Percentiles rank a stretch among this genome's conserved stretches.
Evolutionary conservation across 2,329 filamentous ascomycete genomes (phyloP).

Genomic region (Sporothrix inflata): DNA sequence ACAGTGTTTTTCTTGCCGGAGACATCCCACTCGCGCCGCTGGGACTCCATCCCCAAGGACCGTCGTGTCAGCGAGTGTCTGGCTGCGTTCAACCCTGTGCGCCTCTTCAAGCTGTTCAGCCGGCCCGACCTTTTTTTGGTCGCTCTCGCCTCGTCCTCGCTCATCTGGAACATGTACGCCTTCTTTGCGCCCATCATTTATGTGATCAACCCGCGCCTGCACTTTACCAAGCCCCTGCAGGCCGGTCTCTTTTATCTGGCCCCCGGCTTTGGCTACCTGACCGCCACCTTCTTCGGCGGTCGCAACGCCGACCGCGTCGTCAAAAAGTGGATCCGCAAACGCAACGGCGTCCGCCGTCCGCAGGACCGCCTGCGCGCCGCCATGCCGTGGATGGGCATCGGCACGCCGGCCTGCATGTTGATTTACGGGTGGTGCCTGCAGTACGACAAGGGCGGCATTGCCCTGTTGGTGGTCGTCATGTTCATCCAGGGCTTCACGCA

Average conservation of each 20-base stretch:
- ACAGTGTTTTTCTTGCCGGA: slow-evolving; percentile 66
- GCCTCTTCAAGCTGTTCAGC: slow-evolving; percentile 58
- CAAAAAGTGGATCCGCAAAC: slow-evolving; percentile 60
- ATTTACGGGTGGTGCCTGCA: slow-evolving; percentile 30
- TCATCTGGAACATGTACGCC: slow-evolving; percentile 15
- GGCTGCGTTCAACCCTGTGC: slow-evolving; percentile 60
- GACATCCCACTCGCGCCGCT: slow-evolving; percentile 55
- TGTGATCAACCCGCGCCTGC: slow-evolving; percentile 69
- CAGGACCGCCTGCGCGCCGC: slow-evolving; percentile 70
- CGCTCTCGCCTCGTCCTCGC: slow-evolving; percentile 49
- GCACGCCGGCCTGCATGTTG: slow-evolving; percentile 29
- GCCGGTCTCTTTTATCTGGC: slow-evolving; percentile 71
- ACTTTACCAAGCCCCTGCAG: slow-evolving; percentile 63
- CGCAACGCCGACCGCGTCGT: slow-evolving; percentile 67
- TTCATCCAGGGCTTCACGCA: slow-evolving; percentile 28
- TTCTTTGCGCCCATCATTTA: slow-evolving; percentile 68
- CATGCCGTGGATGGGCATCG: slow-evolving; percentile 61
- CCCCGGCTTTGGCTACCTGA: slow-evolving; percentile 67
- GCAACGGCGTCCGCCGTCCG: slow-evolving; percentile 60
- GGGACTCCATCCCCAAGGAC: slow-evolving; percentile 19
- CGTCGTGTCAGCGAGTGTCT: slow-evolving; percentile 56
- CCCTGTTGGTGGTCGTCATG: slow-evolving; percentile 23
- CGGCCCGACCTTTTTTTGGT: slow-evolving; percentile 66
- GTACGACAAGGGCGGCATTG: slow-evolving; percentile 24
- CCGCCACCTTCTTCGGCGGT: slow-evolving; percentile 69